Base-by-base conservation (phyloP, 257 asterid species). In the Solanum gracilifrons region DNA sequence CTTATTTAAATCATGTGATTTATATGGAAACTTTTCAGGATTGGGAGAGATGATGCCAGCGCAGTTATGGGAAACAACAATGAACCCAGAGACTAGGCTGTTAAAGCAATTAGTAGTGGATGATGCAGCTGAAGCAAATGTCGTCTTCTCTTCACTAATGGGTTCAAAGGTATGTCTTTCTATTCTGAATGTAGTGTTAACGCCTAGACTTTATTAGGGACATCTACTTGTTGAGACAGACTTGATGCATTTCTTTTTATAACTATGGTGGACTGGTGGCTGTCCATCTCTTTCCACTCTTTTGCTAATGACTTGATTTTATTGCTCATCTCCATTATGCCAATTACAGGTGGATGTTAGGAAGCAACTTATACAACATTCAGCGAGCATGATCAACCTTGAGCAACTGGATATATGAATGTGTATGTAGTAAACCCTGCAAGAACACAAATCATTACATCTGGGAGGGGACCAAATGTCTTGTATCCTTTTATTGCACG, bases 31-130 rank as follows among this genome's bases (percentile, higher is more conserved):
- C 82, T 87, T 27, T 89, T 88, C 95, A 97, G 99, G 99, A 31
- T 89, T 97, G 93, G 99, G 99, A 83, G 99, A 97, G 92, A 97
- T 97, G 99, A 97, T 97, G 99, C 98, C 99, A n/a, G 13, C 31
- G 33, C 99, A 97, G 93, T 94, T 97, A n/a, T 97, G 99, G 99
- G 99, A 97, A 87, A 97, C 99, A 82, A 97, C 99, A 25, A 84
- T 97, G 87, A 94, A 93, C 90, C 99, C 99, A 13, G 98, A 96
- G 77, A 91, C 92, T 31, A 90, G 99, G 87, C 91, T 95, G 77
- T 93, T 97, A 87, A 97, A 97, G 93, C 98, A 92, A 90, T 89
- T 97, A 89, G 93, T 84, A 87, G 97, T 95, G 37, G 98, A 95
- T 72, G 99, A 96, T 85, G 96, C 93, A 69, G 99, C 95, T 31